A percentile compares a stretch with the other conserved stretches of the same genome.
Conservation (phyloP, 257 asterid species). For the Scutellaria barbata region DNA sequence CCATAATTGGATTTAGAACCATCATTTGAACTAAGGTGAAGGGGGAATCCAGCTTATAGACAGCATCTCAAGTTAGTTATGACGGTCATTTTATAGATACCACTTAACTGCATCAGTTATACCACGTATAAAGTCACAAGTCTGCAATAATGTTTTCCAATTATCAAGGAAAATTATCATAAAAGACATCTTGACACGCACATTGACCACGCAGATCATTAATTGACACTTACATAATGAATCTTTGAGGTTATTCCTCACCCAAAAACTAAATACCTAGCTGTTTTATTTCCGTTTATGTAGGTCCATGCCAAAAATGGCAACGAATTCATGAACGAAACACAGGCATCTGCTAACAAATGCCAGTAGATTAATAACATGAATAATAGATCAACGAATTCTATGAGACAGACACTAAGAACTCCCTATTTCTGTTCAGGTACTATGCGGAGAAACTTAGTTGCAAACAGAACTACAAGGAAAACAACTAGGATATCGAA, state of each 20-base stretch:
- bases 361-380: neutral
- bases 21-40: neutral
- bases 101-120: neutral
- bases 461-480: neutral
- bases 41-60: slow-evolving; percentile 5
- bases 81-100: neutral
- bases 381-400: neutral
- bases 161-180: slow-evolving; percentile 13
- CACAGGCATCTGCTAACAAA: neutral
- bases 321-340: neutral
- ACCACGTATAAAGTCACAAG: slow-evolving; percentile 4
- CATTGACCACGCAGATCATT: neutral
- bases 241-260: slow-evolving; percentile 11
- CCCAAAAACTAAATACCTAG: slow-evolving; percentile 4
- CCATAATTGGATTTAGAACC: no score
- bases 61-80: neutral
- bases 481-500: neutral
- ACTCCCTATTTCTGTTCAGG: neutral
- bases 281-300: neutral
- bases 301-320: neutral
- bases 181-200: neutral
- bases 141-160: slow-evolving; percentile 1
- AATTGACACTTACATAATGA: neutral
- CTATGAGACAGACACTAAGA: neutral
- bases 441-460: neutral